These are phyloP conservation scores for Sphaerostilbella broomeana DNA, from an alignment of 2,329 filamentous ascomycete species.

Conservation along the genomic window DNA sequence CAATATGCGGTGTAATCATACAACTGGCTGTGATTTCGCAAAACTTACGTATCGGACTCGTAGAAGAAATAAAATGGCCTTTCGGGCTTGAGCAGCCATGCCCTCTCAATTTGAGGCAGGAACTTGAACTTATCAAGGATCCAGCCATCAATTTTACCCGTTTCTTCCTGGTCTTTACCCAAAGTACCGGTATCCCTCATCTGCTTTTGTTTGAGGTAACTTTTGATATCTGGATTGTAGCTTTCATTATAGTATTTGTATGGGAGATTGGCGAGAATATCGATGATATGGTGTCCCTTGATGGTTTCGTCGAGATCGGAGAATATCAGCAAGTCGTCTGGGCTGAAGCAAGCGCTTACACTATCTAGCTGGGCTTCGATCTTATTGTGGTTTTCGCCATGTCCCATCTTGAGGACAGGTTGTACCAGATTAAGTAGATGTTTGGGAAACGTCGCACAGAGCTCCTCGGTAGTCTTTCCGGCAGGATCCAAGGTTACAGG, in stretches of 20 bases:
- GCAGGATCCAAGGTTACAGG: slow-evolving; percentile 23
- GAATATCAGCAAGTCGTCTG: slow-evolving; percentile 38
- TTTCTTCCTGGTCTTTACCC: slow-evolving; percentile 24
- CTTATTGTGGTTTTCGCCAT: slow-evolving; percentile 23
- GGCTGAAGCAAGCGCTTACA: slow-evolving; percentile 44
- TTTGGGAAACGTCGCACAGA: slow-evolving; percentile 28
- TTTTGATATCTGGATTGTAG: slow-evolving; percentile 30
- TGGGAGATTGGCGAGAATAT: slow-evolving; percentile 41
- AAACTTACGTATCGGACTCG: slow-evolving; percentile 49
- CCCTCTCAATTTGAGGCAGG: slow-evolving; percentile 46
- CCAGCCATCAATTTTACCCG: slow-evolving; percentile 38
- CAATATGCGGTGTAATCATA: too few species aligned
- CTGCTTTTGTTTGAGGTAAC: slow-evolving; percentile 35
- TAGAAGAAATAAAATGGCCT: slow-evolving; percentile 51
- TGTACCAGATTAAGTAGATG: slow-evolving; percentile 26
- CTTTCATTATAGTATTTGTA: slow-evolving; percentile 27
- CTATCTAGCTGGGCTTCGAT: slow-evolving; percentile 41
- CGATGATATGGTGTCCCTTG: slow-evolving; percentile 35
- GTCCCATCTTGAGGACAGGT: slow-evolving; percentile 29
- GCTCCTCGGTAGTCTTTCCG: slow-evolving; percentile 20
- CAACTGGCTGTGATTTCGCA: too few species aligned
- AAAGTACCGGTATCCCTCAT: slow-evolving; percentile 29
- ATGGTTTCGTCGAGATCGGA: slow-evolving; percentile 44
- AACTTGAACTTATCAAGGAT: slow-evolving; percentile 52
- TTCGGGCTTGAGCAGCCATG: slow-evolving; percentile 39